These are phyloP conservation scores for Volvariella surrecta DNA, from an alignment of 1,284 basidiomycete species.

Conservation along the genomic window DNA sequence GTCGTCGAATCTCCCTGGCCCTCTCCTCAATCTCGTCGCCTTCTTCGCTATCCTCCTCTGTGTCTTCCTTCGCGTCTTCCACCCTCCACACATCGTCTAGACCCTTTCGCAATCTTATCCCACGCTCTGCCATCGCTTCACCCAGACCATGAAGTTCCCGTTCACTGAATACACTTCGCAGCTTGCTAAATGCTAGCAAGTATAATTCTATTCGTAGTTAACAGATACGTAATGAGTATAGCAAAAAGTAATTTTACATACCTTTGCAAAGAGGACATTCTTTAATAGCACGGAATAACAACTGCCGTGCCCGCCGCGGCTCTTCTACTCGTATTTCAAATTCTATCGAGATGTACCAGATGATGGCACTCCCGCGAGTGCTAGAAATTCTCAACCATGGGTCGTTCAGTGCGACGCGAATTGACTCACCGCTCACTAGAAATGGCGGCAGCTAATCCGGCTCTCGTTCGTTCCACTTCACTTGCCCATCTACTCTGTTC, in stretches of 20 bases:
- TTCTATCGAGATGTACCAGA: slow-evolving; percentile 81
- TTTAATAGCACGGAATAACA: slow-evolving; percentile 75
- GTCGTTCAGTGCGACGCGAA: neutral
- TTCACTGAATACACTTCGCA: slow-evolving; percentile 59
- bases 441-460: slow-evolving; percentile 50
- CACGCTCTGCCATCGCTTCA: slow-evolving; percentile 79
- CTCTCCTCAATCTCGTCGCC: slow-evolving; percentile 54
- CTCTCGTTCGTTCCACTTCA: slow-evolving; percentile 64
- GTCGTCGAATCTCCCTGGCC: slow-evolving; percentile 47
- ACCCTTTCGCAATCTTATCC: slow-evolving; percentile 60
- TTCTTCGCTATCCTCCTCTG: slow-evolving; percentile 23
- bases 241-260: slow-evolving; percentile 19
- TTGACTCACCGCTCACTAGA: slow-evolving; percentile 52
- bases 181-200: slow-evolving; percentile 72
- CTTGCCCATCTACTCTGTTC: slow-evolving; percentile 59
- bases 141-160: slow-evolving; percentile 63
- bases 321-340: slow-evolving; percentile 69
- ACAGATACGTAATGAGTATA: neutral
- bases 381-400: slow-evolving; percentile 28
- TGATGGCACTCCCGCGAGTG: slow-evolving; percentile 53
- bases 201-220: slow-evolving; percentile 58
- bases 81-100: slow-evolving; percentile 33
- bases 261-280: slow-evolving; percentile 80
- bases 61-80: slow-evolving; percentile 20
- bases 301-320: slow-evolving; percentile 58